phyloP scores from a whole-genome alignment of 805 yeast genomes.

The Myxozyma geophila region DNA sequence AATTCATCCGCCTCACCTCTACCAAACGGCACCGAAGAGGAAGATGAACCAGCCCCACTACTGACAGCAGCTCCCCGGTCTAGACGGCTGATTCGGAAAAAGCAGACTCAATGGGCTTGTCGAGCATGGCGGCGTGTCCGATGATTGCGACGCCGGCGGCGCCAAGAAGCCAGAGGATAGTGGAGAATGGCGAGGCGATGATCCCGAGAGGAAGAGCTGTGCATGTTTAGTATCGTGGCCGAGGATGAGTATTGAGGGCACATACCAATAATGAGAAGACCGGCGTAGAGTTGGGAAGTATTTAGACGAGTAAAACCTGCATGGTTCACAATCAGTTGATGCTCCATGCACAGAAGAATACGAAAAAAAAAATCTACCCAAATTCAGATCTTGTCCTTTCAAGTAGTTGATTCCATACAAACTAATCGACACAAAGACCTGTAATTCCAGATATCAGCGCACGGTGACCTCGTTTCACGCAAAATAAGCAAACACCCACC shows the following conservation, averaged over 20 bases:
- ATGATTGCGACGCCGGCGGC: constrained; percentile 78
- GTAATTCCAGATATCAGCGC: constrained; percentile 76
- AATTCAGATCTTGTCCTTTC: constrained; percentile 79
- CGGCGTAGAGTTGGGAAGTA: constrained; percentile 83
- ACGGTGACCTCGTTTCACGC: constrained; percentile 62
- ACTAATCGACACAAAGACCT: constrained; percentile 73
- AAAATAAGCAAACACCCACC: constrained; percentile 37
- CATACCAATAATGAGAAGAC: constrained; percentile 61
- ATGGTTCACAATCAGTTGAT: not conserved
- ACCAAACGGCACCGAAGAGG: not conserved
- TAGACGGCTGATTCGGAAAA: constrained; percentile 75
- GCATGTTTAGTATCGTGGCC: not conserved
- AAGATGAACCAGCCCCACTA: not conserved
- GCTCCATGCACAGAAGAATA: not conserved
- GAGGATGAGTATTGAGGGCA: not conserved
- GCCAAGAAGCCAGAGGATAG: constrained; percentile 90
- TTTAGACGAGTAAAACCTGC: constrained; percentile 64
- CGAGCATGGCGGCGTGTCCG: constrained; percentile 88
- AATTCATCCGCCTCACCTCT: not conserved
- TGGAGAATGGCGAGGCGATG: constrained; percentile 85
- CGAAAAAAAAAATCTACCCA: constrained; percentile 43
- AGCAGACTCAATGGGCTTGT: constrained; percentile 93
- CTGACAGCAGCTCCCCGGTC: constrained; percentile 15
- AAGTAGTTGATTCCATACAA: constrained; percentile 76
- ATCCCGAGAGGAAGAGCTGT: constrained; percentile 76